A percentile compares a stretch with the other conserved stretches of the same genome.
Conservation (phyloP, 2,329 filamentous ascomycete genomes). For the Microthyrium microscopicum region DNA sequence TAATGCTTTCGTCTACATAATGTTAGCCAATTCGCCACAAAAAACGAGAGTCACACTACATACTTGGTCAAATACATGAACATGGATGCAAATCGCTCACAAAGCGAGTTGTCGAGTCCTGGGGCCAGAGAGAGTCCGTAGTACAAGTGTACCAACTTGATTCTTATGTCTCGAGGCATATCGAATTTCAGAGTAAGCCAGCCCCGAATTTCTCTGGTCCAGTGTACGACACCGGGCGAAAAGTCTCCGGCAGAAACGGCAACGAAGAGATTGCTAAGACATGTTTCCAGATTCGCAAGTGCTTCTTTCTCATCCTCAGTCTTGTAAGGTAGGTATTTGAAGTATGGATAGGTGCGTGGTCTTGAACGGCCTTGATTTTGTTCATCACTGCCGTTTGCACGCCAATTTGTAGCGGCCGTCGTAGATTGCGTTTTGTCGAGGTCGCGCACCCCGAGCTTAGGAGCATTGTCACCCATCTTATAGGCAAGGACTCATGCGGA, state of each 20-base stretch:
- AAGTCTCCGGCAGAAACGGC: constrained; percentile 87
- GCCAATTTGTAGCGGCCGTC: constrained; percentile 42
- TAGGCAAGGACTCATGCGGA: too few species aligned
- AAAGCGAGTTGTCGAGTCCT: constrained; percentile 63
- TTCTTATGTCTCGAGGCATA: constrained; percentile 67
- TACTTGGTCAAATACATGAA: constrained; percentile 91
- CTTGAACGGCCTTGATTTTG: too few species aligned
- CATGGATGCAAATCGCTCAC: constrained; percentile 92
- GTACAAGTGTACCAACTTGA: constrained; percentile 76
- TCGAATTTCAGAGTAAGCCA: constrained; percentile 98
- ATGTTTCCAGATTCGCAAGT: constrained; percentile 65
- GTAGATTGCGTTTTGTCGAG: constrained; percentile 14
- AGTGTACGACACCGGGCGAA: constrained; percentile 81
- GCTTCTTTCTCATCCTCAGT: constrained; percentile 68
- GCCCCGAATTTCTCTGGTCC: constrained; percentile 87
- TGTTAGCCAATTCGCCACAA: constrained; percentile 5
- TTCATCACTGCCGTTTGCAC: too few species aligned
- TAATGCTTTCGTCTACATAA: constrained; percentile 73
- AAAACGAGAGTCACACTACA: constrained; percentile 18
- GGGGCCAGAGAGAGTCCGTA: constrained; percentile 87
- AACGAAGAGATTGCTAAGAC: constrained; percentile 86
- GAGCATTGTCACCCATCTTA: too few species aligned
- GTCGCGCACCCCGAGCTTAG: too few species aligned
- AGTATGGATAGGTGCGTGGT: constrained; percentile 86
- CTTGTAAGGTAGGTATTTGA: constrained; percentile 72